phyloP scores from a whole-genome alignment of 2,329 filamentous ascomycete species.

The Penicillium sp. region DNA sequence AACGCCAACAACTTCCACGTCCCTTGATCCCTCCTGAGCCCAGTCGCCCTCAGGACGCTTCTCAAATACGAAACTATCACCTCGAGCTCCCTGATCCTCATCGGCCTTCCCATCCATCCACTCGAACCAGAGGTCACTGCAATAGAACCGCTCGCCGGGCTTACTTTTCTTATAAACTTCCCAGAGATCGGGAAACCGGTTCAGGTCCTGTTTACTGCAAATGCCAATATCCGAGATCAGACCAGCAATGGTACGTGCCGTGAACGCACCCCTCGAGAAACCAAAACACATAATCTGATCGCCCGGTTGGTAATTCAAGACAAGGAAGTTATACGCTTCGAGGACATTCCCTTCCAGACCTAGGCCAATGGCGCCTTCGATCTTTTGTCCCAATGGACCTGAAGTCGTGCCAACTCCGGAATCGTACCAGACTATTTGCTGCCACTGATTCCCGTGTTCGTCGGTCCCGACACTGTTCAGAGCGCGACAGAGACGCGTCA shows the following conservation, averaged over 20 bases:
- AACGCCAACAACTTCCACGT: slow-evolving; percentile 30
- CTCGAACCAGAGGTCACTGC: slow-evolving; percentile 20
- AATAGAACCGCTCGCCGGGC: slow-evolving; percentile 14
- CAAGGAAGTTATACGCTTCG: slow-evolving; percentile 22
- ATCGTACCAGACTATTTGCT: slow-evolving; percentile 34
- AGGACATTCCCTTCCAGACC: slow-evolving; percentile 19
- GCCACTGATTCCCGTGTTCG: slow-evolving; percentile 22
- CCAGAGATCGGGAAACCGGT: slow-evolving; percentile 20
- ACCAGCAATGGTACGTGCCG: slow-evolving; percentile 19
- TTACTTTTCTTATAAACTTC: slow-evolving; percentile 14
- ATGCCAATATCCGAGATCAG: slow-evolving; percentile 21
- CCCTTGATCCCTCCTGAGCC: slow-evolving; percentile 13
- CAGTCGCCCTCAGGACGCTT: slow-evolving; percentile 9
- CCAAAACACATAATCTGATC: slow-evolving; percentile 23
- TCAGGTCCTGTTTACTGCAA: slow-evolving; percentile 15
- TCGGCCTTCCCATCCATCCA: slow-evolving; percentile 19
- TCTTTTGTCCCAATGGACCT: slow-evolving; percentile 20
- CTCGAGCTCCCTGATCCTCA: slow-evolving; percentile 16
- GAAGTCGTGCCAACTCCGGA: slow-evolving; percentile 31
- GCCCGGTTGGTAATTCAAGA: slow-evolving; percentile 17
- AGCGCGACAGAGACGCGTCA: slow-evolving; percentile 31
- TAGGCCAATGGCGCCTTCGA: slow-evolving; percentile 22
- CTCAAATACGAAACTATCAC: slow-evolving; percentile 10
- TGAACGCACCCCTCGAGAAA: slow-evolving; percentile 19
- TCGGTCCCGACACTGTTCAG: slow-evolving; percentile 26